Conservation (phyloP, 495 filamentous ascomycete genomes). For the Wilcoxina mikolae region DNA sequence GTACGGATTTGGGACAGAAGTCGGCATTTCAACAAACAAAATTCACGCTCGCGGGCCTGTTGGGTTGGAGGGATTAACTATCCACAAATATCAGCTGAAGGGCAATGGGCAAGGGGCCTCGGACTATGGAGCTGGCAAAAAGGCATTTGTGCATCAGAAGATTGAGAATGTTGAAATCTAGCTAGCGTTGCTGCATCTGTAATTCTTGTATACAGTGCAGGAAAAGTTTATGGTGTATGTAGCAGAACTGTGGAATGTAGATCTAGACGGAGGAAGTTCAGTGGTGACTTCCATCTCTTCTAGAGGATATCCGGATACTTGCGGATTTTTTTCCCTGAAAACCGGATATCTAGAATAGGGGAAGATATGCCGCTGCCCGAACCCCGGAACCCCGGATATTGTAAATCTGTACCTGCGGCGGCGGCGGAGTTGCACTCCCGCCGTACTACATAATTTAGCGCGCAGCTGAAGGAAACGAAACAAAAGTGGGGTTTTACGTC, state of each 20-base stretch:
- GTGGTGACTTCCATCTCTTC: no score
- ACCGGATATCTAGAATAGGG: no score
- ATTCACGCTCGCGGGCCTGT: conserved; percentile 90
- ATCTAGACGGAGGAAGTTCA: no score
- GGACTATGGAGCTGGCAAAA: conserved; percentile 28
- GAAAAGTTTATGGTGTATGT: no score
- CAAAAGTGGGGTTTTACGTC: not conserved
- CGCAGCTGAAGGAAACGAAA: not conserved
- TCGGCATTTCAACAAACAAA: conserved; percentile 97
- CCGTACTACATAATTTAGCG: not conserved
- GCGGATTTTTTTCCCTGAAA: no score
- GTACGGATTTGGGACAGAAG: conserved; percentile 94
- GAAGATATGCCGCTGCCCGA: no score
- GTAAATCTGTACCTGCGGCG: no score
- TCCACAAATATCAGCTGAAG: conserved; percentile 84
- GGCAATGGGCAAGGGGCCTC: conserved; percentile 53
- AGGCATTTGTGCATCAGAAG: conserved; percentile 22
- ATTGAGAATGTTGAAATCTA: conserved; percentile 14
- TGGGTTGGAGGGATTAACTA: conserved; percentile 84
- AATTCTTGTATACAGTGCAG: no score
- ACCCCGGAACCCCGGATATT: no score
- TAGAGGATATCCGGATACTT: no score
- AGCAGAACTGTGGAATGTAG: no score
- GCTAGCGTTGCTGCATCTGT: not conserved
- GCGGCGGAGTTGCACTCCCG: not conserved